These are phyloP conservation scores for Magnolia officinalis DNA, from an alignment of 164 flowering plant genomes.

Conservation along the genomic window DNA sequence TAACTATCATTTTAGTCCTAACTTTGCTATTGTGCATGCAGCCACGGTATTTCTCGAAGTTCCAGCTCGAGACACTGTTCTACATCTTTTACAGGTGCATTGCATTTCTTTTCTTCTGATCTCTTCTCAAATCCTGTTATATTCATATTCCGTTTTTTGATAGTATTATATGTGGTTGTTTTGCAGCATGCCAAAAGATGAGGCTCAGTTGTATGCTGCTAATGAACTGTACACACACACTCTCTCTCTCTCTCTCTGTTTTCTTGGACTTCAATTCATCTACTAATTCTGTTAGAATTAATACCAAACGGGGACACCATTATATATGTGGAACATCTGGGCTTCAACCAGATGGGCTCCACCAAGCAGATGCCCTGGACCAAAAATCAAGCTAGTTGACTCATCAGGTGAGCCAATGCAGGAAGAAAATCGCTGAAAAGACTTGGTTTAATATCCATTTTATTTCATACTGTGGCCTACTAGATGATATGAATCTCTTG, in stretches of 20 bases:
- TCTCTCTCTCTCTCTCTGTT: not conserved
- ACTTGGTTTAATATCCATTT: too few relatives aligned
- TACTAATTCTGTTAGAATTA: not conserved
- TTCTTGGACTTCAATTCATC: not conserved
- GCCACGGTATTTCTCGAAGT: conserved; percentile 75
- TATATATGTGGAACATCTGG: too few relatives aligned
- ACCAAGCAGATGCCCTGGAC: too few relatives aligned
- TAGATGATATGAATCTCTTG: too few relatives aligned
- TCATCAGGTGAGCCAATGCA: too few relatives aligned
- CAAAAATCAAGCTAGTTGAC: too few relatives aligned
- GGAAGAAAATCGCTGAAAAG: too few relatives aligned
- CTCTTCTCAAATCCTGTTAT: not conserved
- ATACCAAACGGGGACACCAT: not conserved
- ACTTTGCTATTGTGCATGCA: conserved; percentile 26
- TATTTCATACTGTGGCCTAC: too few relatives aligned
- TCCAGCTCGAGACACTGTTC: conserved; percentile 63
- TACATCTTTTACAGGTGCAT: conserved; percentile 86
- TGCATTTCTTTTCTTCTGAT: not conserved
- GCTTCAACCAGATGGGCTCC: too few relatives aligned
- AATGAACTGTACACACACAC: conserved; percentile 91
- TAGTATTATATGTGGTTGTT: not conserved
- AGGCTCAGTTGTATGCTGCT: conserved; percentile 90
- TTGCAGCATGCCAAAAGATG: conserved; percentile 97
- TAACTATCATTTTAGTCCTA: not conserved
- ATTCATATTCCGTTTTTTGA: not conserved